Evolutionary conservation across 2,329 filamentous ascomycete species (phyloP), one percentile per base, ranked within the genome.

Genomic region (Cordyceps militaris): DNA sequence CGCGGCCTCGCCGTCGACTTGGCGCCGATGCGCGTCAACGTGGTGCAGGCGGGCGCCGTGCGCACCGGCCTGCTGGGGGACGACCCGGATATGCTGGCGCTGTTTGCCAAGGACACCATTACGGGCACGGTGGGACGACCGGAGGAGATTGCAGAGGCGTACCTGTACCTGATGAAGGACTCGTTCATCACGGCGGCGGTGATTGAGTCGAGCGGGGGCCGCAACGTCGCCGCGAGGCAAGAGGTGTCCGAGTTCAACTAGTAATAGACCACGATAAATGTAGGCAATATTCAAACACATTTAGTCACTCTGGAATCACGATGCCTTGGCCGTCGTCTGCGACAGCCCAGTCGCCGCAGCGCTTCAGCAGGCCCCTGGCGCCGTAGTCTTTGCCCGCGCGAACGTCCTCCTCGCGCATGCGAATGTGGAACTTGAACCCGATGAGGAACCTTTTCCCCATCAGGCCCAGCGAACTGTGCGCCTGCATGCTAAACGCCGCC

Each of bases 11-110:
- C 85, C 2, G 64, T 87, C 32, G 85, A 88, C 63, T 65, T 89
- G 57, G 78, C 76, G 61, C 86, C 86, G 0, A 69, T 87, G 9
- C 71, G 86, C 2, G 84, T 87, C 26, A 89, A 89, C 65, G 65
- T 79, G 0, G 80, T 88, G 1, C 73, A 70, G 55, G 83, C 84
- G 0, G 86, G 85, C 0, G 71, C 74, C 0, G 73, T 81, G 0
- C 67, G 75, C 40, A 84, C 81, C 6, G 74, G 75, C 43, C 56
- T 79, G 30, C 64, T 68, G 50, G 53, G 63, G 55, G 52, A 40
- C 1, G 32, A 61, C n/a, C 60, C 59, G 38, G 55, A 34, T 8
- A 4, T 46, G 5, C 57, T 63, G 30, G 56, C 56, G 13, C 30
- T 10, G 1, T 61, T 63, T 30, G 59, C 54, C 42, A 62, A 54